Evolutionary conservation across 805 yeast genomes (phyloP).

Genomic region (Metschnikowia matae): DNA sequence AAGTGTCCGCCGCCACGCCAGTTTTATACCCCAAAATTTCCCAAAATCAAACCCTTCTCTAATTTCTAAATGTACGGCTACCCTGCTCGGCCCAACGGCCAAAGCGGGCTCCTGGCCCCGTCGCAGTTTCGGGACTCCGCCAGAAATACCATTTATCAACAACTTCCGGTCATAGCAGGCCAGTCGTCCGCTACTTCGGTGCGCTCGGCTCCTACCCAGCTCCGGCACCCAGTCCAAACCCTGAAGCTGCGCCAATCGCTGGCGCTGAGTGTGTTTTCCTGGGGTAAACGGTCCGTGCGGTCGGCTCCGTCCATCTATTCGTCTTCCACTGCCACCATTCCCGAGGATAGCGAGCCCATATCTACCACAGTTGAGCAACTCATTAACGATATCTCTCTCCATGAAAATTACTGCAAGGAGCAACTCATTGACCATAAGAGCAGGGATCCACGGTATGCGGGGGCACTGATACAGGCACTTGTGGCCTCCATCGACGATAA

Average conservation of each 20-base stretch:
- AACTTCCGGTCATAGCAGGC: slow-evolving; percentile 25
- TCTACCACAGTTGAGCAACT: slow-evolving; percentile 42
- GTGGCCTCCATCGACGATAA: slow-evolving; percentile 11
- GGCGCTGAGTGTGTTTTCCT: slow-evolving; percentile 37
- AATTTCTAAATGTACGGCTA: slow-evolving; percentile 14
- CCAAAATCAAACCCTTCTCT: not conserved
- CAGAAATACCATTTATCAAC: slow-evolving; percentile 42
- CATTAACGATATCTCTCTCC: slow-evolving; percentile 39
- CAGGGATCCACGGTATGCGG: slow-evolving; percentile 1
- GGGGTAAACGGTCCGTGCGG: slow-evolving; percentile 35
- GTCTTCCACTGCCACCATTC: slow-evolving; percentile 41
- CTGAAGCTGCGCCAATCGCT: slow-evolving; percentile 29
- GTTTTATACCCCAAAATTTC: no score
- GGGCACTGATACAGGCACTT: not conserved
- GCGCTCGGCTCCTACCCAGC: slow-evolving; percentile 39
- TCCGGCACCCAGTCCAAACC: slow-evolving; percentile 17
- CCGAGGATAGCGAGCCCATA: slow-evolving; percentile 41
- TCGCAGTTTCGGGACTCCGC: slow-evolving; percentile 40
- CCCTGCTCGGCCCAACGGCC: slow-evolving; percentile 14
- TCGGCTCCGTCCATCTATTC: slow-evolving; percentile 43
- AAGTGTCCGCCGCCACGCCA: no score
- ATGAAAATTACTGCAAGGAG: slow-evolving; percentile 28
- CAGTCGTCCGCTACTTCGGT: slow-evolving; percentile 29
- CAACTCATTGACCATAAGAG: slow-evolving; percentile 12
- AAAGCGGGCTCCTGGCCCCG: slow-evolving; percentile 27